Evolutionary conservation across 2,329 filamentous ascomycete genomes (phyloP), one percentile per base, ranked within the genome.

Genomic region (Pleurostoma richardsiae): DNA sequence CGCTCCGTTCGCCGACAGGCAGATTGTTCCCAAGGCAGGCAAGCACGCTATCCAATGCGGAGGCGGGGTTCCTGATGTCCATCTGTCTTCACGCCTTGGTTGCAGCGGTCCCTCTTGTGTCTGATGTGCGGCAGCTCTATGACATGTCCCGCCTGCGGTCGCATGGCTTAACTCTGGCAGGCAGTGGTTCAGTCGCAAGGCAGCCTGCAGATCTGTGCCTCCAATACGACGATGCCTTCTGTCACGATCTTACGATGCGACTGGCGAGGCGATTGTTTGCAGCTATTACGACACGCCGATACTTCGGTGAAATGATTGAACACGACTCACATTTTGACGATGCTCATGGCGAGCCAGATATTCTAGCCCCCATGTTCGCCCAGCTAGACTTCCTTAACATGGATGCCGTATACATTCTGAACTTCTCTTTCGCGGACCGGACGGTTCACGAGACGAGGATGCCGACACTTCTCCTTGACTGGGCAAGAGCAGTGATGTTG

Each of bases 401-500:
- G 30, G 72, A 69, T n/a, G 60, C 67, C 1, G 62, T 68, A 4
- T 68, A 73, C 6, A 56, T 71, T 3, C 59, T 82, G 2, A 65
- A 73, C 4, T 80, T 82, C 52, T 62, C 72, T 2, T 66, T 72
- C 36, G 52, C 69, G 1, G 80, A 80, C 49, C 71, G 73, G n/a
- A 67, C 70, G 10, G 56, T 79, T 27, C 81, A 82, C 52, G 79
- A 82, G 55, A 78, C 75, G 30, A 69, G 77, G 33, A 70, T 79
- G 19, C 79, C 77, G 6, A 79, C 74, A 8, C 61, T 82, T 11
- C 67, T 81, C 5, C 65, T 90, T 29, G 86, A 90, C 56, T 90
- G 85, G 86, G 79, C 86, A 26, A 76, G 86, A 49, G 83, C 85
- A 0, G 76, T 94, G 1, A 79, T 96, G 58, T 67, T 95, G 40